Percentiles rank a stretch among this genome's conserved stretches.
phyloP scores from a whole-genome alignment of 108 stramenopile species.

The Nannochloropsis granulata region DNA sequence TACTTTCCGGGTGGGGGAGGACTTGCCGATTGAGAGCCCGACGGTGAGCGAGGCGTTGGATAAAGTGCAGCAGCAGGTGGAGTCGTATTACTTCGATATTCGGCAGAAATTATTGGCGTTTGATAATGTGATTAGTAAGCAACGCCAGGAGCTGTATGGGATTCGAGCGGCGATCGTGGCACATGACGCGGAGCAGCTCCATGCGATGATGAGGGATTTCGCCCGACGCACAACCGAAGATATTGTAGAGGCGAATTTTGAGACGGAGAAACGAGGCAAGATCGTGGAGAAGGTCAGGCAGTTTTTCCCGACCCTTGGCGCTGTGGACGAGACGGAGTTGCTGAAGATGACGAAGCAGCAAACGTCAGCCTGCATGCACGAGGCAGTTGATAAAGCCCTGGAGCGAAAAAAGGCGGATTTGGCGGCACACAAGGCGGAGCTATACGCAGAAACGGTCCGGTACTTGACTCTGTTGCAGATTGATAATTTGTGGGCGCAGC shows the following conservation, averaged over 20 bases:
- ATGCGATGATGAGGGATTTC: conserved; percentile 1
- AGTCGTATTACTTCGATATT: conserved; percentile 27
- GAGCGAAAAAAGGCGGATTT: not conserved
- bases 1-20: conserved; percentile 30
- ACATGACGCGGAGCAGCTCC: not conserved
- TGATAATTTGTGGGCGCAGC: conserved; percentile 24
- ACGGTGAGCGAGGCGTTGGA: conserved; percentile 26
- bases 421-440: not conserved
- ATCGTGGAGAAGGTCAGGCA: not conserved
- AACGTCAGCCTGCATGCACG: not conserved
- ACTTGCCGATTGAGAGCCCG: conserved; percentile 30
- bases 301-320: conserved; percentile 17
- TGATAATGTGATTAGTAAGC: conserved; percentile 4
- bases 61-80: conserved; percentile 17
- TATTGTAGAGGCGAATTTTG: not conserved
- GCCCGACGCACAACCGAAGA: conserved; percentile 6
- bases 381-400: not conserved
- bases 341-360: not conserved
- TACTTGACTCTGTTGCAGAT: conserved; percentile 23
- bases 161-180: conserved; percentile 2
- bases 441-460: conserved; percentile 4
- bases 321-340: not conserved
- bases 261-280: not conserved
- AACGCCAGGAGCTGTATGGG: not conserved
- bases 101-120: conserved; percentile 19